Percentiles rank a stretch among this genome's conserved stretches.
These are phyloP conservation scores for Colletotrichum lentis DNA, from an alignment of 2,329 filamentous ascomycete genomes.

Conservation along the genomic window DNA sequence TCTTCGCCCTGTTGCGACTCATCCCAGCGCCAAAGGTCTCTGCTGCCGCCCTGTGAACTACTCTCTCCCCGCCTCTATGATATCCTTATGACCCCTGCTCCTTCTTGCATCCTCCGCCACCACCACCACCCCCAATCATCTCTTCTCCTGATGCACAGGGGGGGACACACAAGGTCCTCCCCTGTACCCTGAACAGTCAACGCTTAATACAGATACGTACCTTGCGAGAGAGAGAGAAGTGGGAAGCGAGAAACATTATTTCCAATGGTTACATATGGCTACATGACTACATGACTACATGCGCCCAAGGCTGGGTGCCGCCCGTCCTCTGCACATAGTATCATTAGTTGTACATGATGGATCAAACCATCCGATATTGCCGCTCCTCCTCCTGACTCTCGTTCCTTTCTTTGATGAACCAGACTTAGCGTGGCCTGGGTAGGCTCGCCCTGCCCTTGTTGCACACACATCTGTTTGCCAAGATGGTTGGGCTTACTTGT, in stretches of 20 bases:
- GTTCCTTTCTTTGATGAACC: conserved; percentile 34
- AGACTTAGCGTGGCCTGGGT: conserved; percentile 8
- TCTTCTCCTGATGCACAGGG: conserved; percentile 29
- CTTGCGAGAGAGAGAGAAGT: conserved; percentile 2
- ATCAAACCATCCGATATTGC: conserved; percentile 31
- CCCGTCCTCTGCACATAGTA: background rate
- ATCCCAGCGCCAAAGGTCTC: background rate
- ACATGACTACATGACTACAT: background rate
- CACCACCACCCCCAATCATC: conserved; percentile 24
- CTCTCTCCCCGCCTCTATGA: conserved; percentile 3
- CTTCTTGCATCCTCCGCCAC: background rate
- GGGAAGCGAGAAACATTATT: conserved; percentile 1
- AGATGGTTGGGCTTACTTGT: background rate
- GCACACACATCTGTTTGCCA: conserved; percentile 24
- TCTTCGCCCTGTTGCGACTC: background rate
- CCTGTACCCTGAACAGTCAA: conserved; percentile 19
- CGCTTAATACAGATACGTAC: conserved; percentile 21
- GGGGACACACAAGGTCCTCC: conserved; percentile 16
- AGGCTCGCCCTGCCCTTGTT: conserved; percentile 11
- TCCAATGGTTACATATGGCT: background rate
- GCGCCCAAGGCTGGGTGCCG: conserved; percentile 28
- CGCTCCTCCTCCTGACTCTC: conserved; percentile 20
- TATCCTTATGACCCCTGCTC: conserved; percentile 11
- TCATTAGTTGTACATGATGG: conserved; percentile 19
- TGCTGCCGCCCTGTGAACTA: conserved; percentile 5